A percentile compares a stretch with the other conserved stretches of the same genome.
These are phyloP conservation scores for Epithemia pelagica DNA, from an alignment of 108 stramenopile species.

Conservation along the genomic window DNA sequence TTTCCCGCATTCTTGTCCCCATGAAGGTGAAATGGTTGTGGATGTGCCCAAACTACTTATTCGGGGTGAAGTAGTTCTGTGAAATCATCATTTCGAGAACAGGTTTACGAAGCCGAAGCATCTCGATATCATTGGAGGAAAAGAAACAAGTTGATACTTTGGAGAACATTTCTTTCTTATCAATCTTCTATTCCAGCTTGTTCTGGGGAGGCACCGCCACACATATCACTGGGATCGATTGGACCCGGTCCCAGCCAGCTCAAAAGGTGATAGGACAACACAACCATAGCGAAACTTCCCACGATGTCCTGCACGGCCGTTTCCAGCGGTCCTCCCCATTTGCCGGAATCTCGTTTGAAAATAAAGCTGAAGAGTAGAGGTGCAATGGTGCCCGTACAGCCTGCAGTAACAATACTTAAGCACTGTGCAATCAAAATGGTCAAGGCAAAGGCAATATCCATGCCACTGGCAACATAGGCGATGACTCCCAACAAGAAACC, in stretches of 20 bases:
- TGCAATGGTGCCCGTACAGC: slow-evolving; percentile 51
- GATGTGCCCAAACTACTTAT: slow-evolving; percentile 65
- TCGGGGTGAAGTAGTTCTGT: slow-evolving; percentile 51
- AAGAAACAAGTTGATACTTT: too few relatives aligned
- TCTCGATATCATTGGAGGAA: too few relatives aligned
- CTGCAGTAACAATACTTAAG: slow-evolving; percentile 46
- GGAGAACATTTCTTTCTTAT: too few relatives aligned
- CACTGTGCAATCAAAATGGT: slow-evolving; percentile 48
- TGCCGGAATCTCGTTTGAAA: slow-evolving; percentile 39
- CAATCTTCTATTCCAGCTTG: neutral
- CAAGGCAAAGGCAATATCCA: slow-evolving; percentile 37
- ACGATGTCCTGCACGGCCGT: slow-evolving; percentile 70
- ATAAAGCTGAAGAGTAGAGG: slow-evolving; percentile 54
- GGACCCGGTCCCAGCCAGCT: slow-evolving; percentile 35
- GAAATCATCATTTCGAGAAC: too few relatives aligned
- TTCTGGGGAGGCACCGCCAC: slow-evolving; percentile 8
- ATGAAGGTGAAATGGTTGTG: slow-evolving; percentile 51
- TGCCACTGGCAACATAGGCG: slow-evolving; percentile 40
- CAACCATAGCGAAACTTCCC: slow-evolving; percentile 56
- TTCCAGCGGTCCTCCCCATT: slow-evolving; percentile 56
- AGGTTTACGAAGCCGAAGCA: too few relatives aligned
- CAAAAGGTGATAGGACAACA: slow-evolving; percentile 46
- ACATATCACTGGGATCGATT: slow-evolving; percentile 36
- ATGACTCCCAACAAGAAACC: slow-evolving; percentile 33
- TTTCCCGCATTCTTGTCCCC: slow-evolving; percentile 71